Conservation (phyloP, 768 basidiomycete species). For the Aureoboletus auriporus region DNA sequence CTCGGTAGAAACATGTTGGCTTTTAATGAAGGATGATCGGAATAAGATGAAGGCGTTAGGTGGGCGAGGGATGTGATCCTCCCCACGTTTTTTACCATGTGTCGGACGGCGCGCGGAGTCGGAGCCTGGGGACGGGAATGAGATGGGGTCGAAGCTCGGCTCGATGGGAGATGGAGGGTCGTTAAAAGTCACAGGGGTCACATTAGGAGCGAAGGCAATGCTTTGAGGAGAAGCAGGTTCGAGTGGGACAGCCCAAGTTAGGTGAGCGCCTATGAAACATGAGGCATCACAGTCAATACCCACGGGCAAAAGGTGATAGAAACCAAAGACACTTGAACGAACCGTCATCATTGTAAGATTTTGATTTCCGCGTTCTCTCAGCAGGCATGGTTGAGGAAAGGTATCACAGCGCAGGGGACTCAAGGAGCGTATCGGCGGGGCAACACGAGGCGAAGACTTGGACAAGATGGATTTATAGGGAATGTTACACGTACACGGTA, state of each 20-base stretch:
- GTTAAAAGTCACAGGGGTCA: conserved; percentile 57
- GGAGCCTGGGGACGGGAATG: conserved; percentile 53
- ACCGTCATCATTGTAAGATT: conserved; percentile 36
- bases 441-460: conserved; percentile 21
- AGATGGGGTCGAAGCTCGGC: conserved; percentile 39
- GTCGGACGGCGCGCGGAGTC: conserved; percentile 41
- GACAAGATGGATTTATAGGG: conserved; percentile 28
- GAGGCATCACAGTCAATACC: conserved; percentile 12
- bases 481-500: conserved; percentile 32
- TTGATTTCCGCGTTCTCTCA: conserved; percentile 37
- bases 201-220: conserved; percentile 55
- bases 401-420: conserved; percentile 21
- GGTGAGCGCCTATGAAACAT: conserved; percentile 34
- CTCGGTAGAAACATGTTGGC: conserved; percentile 68
- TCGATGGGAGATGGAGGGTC: conserved; percentile 40
- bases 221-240: conserved; percentile 36
- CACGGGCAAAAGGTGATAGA: background rate
- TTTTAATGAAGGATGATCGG: conserved; percentile 78
- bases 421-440: conserved; percentile 23
- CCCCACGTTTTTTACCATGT: conserved; percentile 67
- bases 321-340: conserved; percentile 8
- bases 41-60: conserved; percentile 88
- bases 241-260: conserved; percentile 44
- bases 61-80: conserved; percentile 77
- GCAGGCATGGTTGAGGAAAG: conserved; percentile 40